Base-by-base conservation (phyloP, 352 stramenopile species). In the Phytophthora ohioensis region DNA sequence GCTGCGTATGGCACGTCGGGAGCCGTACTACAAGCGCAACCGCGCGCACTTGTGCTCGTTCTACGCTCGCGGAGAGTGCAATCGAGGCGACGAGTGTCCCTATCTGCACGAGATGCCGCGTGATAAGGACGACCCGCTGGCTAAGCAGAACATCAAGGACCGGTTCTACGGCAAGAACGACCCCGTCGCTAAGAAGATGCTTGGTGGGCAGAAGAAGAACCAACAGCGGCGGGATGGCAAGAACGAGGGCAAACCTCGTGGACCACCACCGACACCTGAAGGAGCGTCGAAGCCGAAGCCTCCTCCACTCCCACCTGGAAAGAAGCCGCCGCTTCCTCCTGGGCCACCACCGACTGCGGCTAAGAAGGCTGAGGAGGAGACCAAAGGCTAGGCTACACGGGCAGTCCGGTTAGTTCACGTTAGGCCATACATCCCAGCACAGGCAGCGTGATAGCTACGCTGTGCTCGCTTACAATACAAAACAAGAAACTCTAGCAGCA, bases 91-190 rank as follows among this genome's bases (percentile, higher is more conserved):
- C 12, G 86, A 90, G 34, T 99, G 96, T 79, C 96, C 96, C 1
- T 99, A 98, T 69, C 64, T 97, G 71, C 92, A 99, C 72, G 96
- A 98, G 78, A 97, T 98, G 91, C 94, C 93, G 3, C 90, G 90
- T 15, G 87, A 87, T 67, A 95, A 97, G 75, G 93, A 94, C 74
- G 93, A 98, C 74, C 93, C 94, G 39, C 77, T 99, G 32, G 88
- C 87, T n/a, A 98, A 98, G 72, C 96, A 99, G 76, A 98, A 98
- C 88, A 98, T 98, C 36, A 95, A 97, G 54, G 92, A 99, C 76
- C 81, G 96, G 12, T 98, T 97, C 74, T 97, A 97, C 63, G 95
- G 96, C 73, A 97, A 93, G 52, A 98, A 97, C 64, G 95, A 98
- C 79, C 94, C 94, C 2, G 95, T 98, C 4, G 95, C 94, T 4